Conservation (phyloP, 352 stramenopile genomes). For the Aphanomyces euteiches region DNA sequence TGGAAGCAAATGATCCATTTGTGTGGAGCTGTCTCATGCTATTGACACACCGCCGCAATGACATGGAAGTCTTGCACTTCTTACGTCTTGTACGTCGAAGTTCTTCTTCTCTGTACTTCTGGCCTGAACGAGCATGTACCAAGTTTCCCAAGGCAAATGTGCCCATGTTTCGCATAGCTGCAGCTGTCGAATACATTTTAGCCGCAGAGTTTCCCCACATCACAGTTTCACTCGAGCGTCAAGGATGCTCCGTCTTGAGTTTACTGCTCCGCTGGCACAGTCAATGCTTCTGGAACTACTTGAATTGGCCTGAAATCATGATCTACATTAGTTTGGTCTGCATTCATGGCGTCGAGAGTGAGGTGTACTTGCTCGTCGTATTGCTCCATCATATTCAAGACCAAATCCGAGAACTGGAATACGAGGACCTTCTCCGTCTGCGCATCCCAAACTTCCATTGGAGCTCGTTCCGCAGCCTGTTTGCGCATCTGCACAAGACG, state of each 20-base stretch:
- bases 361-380: neutral
- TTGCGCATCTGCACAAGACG: conserved; percentile 1
- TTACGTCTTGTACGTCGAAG: neutral
- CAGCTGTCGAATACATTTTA: conserved; percentile 9
- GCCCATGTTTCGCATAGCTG: conserved; percentile 9
- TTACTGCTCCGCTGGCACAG: conserved; percentile 13
- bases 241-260: neutral
- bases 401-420: too few species aligned
- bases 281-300: conserved; percentile 10
- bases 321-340: conserved; percentile 2
- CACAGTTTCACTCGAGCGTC: neutral
- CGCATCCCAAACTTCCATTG: neutral
- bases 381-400: neutral
- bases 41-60: neutral
- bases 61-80: neutral
- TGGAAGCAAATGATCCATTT: conserved; percentile 9
- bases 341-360: conserved; percentile 8
- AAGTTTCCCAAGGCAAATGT: neutral
- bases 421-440: neutral
- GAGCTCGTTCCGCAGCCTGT: neutral
- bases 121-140: neutral
- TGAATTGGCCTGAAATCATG: conserved; percentile 18
- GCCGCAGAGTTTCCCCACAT: neutral
- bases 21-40: conserved; percentile 15
- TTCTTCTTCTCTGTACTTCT: neutral